A percentile compares a stretch with the other conserved stretches of the same genome.
Conservation (phyloP, 345 rosid genomes). For the Adansonia digitata region DNA sequence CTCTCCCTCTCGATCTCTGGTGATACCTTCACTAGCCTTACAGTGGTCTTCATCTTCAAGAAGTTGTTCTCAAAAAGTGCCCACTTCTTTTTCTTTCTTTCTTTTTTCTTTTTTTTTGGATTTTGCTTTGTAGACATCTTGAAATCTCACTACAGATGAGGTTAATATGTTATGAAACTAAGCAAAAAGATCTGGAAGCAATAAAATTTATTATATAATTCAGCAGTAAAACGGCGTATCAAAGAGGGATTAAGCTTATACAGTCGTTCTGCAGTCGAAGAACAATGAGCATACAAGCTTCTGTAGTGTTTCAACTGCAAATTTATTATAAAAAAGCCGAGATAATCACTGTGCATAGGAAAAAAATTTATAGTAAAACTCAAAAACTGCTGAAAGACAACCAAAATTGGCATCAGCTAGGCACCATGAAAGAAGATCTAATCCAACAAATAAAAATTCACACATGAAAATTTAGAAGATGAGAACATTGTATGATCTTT, state of each 20-base stretch:
- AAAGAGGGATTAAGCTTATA: not conserved
- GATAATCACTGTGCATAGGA: not conserved
- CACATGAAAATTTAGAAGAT: not conserved
- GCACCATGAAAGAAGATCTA: not conserved
- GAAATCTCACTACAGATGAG: conserved; percentile 3
- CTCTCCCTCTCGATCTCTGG: not conserved
- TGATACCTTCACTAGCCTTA: not conserved
- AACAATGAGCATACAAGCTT: not conserved
- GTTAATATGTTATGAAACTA: conserved; percentile 1
- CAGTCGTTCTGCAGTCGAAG: not conserved
- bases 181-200: not conserved
- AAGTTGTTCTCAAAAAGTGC: conserved; percentile 26
- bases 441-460: not conserved
- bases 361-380: not conserved
- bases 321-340: not conserved
- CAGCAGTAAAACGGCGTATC: conserved; percentile 7
- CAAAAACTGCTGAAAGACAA: not conserved
- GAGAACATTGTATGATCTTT: not conserved
- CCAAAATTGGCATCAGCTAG: not conserved
- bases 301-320: not conserved
- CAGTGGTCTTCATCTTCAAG: conserved; percentile 20
- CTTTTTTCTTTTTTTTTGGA: not conserved
- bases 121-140: conserved; percentile 5
- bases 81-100: conserved; percentile 35
- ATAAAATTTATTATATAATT: conserved; percentile 1